A percentile compares a stretch with the other conserved stretches of the same genome.
phyloP scores from a whole-genome alignment of 2,329 filamentous ascomycete species.

The Ceratocystis lukuohia region DNA sequence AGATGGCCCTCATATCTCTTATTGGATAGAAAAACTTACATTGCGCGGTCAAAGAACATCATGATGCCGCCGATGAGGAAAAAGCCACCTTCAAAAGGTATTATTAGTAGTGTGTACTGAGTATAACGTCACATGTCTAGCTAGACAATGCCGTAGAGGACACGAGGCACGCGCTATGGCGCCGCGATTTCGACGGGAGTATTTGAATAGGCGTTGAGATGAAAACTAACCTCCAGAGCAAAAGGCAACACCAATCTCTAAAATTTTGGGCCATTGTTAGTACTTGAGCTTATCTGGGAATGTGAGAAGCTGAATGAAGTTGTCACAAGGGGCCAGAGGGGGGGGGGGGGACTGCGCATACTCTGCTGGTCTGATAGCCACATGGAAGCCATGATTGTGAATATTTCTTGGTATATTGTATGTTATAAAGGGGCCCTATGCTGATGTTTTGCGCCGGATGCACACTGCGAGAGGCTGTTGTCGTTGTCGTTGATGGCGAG shows the following conservation, averaged over 20 bases:
- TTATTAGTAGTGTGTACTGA: not conserved
- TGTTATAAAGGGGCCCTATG: not conserved
- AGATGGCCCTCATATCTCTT: not conserved
- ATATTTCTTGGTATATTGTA: not conserved
- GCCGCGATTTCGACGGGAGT: not conserved
- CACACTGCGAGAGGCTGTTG: not conserved
- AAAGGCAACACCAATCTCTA: slow-evolving; percentile 94
- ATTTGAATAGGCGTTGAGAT: no score
- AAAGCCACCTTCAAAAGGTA: slow-evolving; percentile 56
- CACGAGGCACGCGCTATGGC: not conserved
- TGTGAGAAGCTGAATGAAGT: not conserved
- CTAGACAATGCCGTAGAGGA: not conserved
- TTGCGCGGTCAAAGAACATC: slow-evolving; percentile 94
- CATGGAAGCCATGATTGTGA: slow-evolving; percentile 63
- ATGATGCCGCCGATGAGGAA: slow-evolving; percentile 90
- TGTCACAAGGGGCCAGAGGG: not conserved
- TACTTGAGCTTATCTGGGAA: slow-evolving; percentile 8
- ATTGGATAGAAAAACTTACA: slow-evolving; percentile 42
- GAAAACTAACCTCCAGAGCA: slow-evolving; percentile 77
- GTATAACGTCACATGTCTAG: not conserved
- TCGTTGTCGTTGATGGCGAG: not conserved
- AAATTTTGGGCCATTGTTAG: slow-evolving; percentile 22
- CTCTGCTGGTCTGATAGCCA: slow-evolving; percentile 95
- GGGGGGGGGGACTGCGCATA: slow-evolving; percentile 29
- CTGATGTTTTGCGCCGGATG: not conserved